A percentile compares a stretch with the other conserved stretches of the same genome.
Evolutionary conservation across 2,329 filamentous ascomycete species (phyloP).

Genomic region (Colletotrichum acutatum): DNA sequence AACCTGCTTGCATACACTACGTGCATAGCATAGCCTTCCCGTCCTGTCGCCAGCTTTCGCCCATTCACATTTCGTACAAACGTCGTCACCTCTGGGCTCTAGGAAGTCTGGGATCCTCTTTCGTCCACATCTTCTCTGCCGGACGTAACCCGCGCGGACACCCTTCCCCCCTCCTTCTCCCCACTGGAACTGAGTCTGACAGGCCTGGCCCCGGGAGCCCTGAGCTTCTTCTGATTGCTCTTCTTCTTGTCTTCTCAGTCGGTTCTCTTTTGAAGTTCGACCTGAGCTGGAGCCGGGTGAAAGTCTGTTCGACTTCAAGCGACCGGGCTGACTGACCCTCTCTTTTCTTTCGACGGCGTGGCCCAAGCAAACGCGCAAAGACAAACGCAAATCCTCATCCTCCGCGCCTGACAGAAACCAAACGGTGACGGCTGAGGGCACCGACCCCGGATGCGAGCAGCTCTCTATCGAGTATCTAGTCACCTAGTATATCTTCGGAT

Average conservation of each 20-base stretch:
- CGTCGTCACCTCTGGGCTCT: slow-evolving; percentile 15
- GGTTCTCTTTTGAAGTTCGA: neutral
- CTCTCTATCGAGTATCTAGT: neutral
- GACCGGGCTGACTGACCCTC: neutral
- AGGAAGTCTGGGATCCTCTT: neutral
- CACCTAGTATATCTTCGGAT: no score
- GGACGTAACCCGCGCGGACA: slow-evolving; percentile 27
- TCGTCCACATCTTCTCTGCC: slow-evolving; percentile 6
- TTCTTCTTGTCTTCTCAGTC: neutral
- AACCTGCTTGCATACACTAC: slow-evolving; percentile 35
- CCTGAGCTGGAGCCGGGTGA: slow-evolving; percentile 11
- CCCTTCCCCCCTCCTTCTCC: neutral
- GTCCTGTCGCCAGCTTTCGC: slow-evolving; percentile 17
- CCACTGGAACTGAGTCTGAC: slow-evolving; percentile 23
- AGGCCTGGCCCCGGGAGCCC: slow-evolving; percentile 26
- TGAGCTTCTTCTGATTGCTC: neutral
- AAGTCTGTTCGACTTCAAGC: slow-evolving; percentile 13
- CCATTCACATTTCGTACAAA: slow-evolving; percentile 34
- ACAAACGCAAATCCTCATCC: slow-evolving; percentile 28
- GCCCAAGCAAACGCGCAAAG: slow-evolving; percentile 28
- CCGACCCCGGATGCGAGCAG: slow-evolving; percentile 23
- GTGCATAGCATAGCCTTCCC: slow-evolving; percentile 28
- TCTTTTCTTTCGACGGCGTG: slow-evolving; percentile 10
- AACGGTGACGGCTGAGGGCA: slow-evolving; percentile 11
- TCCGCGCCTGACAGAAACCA: slow-evolving; percentile 25